Evolutionary conservation across 805 yeast genomes (phyloP), one percentile per base, ranked within the genome.

Genomic region (Suhomyces sp.): DNA sequence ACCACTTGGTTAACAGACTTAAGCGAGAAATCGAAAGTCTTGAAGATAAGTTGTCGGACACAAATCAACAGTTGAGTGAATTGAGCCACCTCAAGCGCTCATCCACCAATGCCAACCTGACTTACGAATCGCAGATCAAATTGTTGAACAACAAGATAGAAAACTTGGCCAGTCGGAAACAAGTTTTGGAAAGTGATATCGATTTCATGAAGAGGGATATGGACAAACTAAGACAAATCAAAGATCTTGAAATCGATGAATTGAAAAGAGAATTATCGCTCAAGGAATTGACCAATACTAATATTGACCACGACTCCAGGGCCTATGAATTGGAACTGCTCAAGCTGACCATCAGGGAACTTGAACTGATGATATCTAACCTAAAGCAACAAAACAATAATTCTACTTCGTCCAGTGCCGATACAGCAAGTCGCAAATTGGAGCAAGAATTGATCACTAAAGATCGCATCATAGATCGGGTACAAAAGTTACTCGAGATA

Each of bases 61-160:
- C 33, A 31, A 49, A 51, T 27, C 50, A 54, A 19, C 49, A 52
- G 17, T 40, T 54, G 10, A 46, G 46, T 22, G 54, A 52, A 42
- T 33, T 54, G 12, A 27, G 42, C 29, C 26, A 42, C 10, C 62
- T 50, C 59, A 57, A 22, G 60, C 57, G 63, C 12, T 55, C 54
- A 13, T 47, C 54, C 6, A 57, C 54, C 5, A 53, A 57, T 9
- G 51, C 57, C 47, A 54, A 58, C 23, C 40, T 57, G 10, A 54
- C 61, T 36, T 65, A 63, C 52, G 63, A 65, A 51, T 44, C 60
- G 2, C 71, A 69, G 48, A 59, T 69, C 26, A 65, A 68, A 8
- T 31, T 54, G 1, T 55, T 68, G 35, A 61, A 58, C 17, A 45
- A 27, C 5, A 65, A 55, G 24, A 72, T 69, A 48, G 40, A 46